Conservation (phyloP, 176 grass and related monocot species). For the Oryza punctata region DNA sequence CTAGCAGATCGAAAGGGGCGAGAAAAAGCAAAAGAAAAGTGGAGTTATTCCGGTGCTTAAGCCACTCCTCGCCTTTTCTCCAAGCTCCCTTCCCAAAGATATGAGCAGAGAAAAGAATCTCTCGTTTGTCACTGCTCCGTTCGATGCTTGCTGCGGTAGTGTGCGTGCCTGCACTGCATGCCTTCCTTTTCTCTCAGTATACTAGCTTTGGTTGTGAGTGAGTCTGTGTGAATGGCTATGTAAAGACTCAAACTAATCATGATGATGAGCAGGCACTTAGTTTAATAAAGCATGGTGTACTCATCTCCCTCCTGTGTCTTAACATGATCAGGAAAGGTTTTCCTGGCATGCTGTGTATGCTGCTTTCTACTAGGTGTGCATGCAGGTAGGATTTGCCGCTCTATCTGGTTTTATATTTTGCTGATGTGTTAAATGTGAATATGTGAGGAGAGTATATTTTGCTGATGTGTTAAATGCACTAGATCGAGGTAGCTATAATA, state of each 20-base stretch:
- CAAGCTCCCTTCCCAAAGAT: slow-evolving; percentile 17
- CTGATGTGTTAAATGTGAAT: too few relatives aligned
- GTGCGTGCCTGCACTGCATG: neutral
- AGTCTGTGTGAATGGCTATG: slow-evolving; percentile 33
- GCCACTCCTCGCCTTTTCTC: slow-evolving; percentile 27
- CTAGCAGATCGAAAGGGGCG: slow-evolving; percentile 32
- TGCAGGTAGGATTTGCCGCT: too few relatives aligned
- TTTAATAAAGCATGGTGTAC: slow-evolving; percentile 44
- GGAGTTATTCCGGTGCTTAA: slow-evolving; percentile 25
- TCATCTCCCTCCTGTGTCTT: neutral
- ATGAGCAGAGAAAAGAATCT: slow-evolving; percentile 31
- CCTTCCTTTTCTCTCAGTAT: neutral
- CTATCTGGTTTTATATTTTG: too few relatives aligned
- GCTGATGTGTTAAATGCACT: too few relatives aligned
- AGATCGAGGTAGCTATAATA: too few relatives aligned
- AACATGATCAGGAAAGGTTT: neutral
- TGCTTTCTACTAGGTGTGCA: neutral
- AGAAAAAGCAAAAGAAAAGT: slow-evolving; percentile 2
- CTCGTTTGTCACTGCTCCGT: slow-evolving; percentile 27
- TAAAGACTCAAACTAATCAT: slow-evolving; percentile 50
- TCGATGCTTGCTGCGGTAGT: neutral
- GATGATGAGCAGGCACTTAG: slow-evolving; percentile 26
- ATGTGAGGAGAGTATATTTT: too few relatives aligned
- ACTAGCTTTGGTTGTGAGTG: neutral
- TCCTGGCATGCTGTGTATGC: neutral